These are phyloP conservation scores for Nitzschia inconspicua DNA, from an alignment of 108 stramenopile species.

Conservation along the genomic window DNA sequence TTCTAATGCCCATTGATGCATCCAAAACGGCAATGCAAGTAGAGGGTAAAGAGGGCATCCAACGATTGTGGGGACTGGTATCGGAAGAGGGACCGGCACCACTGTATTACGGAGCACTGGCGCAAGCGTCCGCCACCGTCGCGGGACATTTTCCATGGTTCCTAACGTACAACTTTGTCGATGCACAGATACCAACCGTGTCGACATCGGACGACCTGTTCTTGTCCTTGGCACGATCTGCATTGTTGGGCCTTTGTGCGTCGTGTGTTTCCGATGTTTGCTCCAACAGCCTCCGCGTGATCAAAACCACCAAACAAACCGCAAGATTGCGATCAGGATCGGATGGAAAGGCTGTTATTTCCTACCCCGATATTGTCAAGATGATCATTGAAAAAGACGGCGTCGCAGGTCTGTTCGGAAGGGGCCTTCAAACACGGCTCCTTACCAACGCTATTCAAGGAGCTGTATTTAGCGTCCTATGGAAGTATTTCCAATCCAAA, in stretches of 20 bases:
- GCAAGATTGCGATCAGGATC: slow-evolving; percentile 40
- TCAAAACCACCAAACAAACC: slow-evolving; percentile 87
- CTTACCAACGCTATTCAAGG: slow-evolving; percentile 85
- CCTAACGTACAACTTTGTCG: slow-evolving; percentile 75
- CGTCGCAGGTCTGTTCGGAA: slow-evolving; percentile 60
- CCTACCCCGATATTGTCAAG: slow-evolving; percentile 60
- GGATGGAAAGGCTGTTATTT: slow-evolving; percentile 21
- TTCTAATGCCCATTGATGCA: slow-evolving; percentile 93
- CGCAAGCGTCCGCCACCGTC: slow-evolving; percentile 78
- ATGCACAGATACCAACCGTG: slow-evolving; percentile 55
- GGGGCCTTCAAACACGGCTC: slow-evolving; percentile 80
- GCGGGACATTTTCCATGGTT: slow-evolving; percentile 82
- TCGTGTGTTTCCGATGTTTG: slow-evolving; percentile 71
- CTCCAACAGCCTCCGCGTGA: slow-evolving; percentile 77
- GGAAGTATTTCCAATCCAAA: slow-evolving; percentile 72
- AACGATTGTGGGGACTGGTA: slow-evolving; percentile 38
- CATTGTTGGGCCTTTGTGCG: slow-evolving; percentile 60
- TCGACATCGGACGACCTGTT: slow-evolving; percentile 61
- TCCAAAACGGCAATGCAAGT: slow-evolving; percentile 93
- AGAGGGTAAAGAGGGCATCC: slow-evolving; percentile 65
- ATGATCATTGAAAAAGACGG: slow-evolving; percentile 76
- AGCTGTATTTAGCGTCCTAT: slow-evolving; percentile 76
- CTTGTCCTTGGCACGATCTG: slow-evolving; percentile 63
- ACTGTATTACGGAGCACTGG: slow-evolving; percentile 83
- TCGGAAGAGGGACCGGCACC: slow-evolving; percentile 47